Evolutionary conservation across 2,329 filamentous ascomycete species (phyloP).

Genomic region (Microthyrium microscopicum): DNA sequence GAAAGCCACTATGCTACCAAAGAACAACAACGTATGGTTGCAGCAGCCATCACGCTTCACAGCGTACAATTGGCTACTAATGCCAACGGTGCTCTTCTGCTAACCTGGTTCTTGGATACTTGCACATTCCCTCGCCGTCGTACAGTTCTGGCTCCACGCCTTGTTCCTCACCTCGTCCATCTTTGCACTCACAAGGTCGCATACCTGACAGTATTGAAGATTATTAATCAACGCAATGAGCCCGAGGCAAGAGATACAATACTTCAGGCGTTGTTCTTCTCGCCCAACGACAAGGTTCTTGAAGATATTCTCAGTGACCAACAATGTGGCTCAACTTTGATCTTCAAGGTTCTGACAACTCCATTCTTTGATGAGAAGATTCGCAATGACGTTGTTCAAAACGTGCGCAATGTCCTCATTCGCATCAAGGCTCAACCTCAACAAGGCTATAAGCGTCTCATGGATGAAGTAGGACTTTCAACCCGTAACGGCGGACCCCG

Average conservation of each 20-base stretch:
- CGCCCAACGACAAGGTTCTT: conserved; percentile 65
- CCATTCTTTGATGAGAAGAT: conserved; percentile 93
- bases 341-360: conserved; percentile 96
- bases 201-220: conserved; percentile 90
- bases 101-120: conserved; percentile 97
- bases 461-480: conserved; percentile 94
- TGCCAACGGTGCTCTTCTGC: conserved; percentile 77
- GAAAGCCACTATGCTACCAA: conserved; percentile 92
- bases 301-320: conserved; percentile 87
- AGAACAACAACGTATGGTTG: conserved; percentile 88
- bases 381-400: conserved; percentile 74
- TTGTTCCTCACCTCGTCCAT: conserved; percentile 85
- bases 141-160: conserved; percentile 76
- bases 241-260: conserved; percentile 81
- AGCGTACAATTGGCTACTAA: conserved; percentile 94
- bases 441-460: conserved; percentile 94
- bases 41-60: conserved; percentile 86
- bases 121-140: conserved; percentile 89
- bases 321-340: conserved; percentile 80
- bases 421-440: conserved; percentile 84
- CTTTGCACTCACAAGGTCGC: conserved; percentile 98
- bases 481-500: conserved; percentile 25
- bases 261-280: conserved; percentile 83
- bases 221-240: conserved; percentile 95
- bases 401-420: conserved; percentile 73